Conservation (phyloP, 208 protist species). For the Acanthamoeba culbertsoni region DNA sequence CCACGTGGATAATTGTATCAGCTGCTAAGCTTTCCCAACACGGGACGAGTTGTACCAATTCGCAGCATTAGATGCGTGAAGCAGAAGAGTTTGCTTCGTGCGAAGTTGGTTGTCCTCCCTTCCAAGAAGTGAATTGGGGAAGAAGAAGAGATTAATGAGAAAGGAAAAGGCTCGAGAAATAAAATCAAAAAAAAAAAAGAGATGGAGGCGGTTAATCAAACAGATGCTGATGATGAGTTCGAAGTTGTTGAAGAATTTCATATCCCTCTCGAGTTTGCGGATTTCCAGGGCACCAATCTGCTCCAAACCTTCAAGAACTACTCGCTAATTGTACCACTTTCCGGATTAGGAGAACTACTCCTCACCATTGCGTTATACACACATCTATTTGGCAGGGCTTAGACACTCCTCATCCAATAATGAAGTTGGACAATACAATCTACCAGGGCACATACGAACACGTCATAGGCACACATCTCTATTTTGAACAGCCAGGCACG, state of each 20-base stretch:
- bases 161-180: no score
- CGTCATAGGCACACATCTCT: conserved; percentile 20
- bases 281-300: conserved; percentile 36
- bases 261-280: not conserved
- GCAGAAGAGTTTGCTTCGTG: no score
- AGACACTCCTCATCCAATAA: not conserved
- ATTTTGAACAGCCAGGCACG: not conserved
- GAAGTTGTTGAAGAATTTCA: conserved; percentile 6
- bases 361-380: not conserved
- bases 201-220: no score
- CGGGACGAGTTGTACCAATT: no score
- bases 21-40: no score
- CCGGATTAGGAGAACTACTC: no score
- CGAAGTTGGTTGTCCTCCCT: no score
- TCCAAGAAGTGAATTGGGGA: no score
- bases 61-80: no score
- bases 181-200: no score
- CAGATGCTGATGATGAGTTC: not conserved
- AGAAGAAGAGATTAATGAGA: no score
- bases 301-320: conserved; percentile 24
- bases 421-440: not conserved
- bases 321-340: not conserved
- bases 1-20: no score
- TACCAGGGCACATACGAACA: conserved; percentile 28
- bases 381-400: not conserved